phyloP scores from a whole-genome alignment of 2,329 filamentous ascomycete genomes.

The Botryotinia globosa region DNA sequence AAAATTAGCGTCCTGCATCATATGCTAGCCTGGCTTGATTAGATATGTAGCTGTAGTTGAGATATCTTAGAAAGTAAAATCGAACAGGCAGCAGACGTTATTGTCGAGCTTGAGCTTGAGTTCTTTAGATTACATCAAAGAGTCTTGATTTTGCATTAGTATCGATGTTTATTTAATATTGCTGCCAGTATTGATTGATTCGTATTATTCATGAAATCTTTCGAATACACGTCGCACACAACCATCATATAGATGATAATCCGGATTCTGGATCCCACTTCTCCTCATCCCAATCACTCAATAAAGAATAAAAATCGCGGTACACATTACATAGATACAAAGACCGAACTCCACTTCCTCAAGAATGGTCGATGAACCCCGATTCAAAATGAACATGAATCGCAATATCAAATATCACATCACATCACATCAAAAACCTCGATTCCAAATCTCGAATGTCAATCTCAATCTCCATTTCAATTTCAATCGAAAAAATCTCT shows the following conservation, averaged over 20 bases:
- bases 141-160: not conserved
- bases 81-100: not conserved
- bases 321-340: not conserved
- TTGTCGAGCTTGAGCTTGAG: not conserved
- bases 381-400: not conserved
- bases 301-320: no score
- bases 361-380: no score
- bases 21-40: not conserved
- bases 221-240: not conserved
- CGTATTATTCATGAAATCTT: not conserved
- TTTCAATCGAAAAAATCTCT: not conserved
- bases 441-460: not conserved
- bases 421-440: not conserved
- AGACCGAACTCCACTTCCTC: not conserved
- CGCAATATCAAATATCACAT: not conserved
- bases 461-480: not conserved
- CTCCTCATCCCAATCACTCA: no score
- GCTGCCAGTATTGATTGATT: no score
- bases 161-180: not conserved
- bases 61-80: not conserved
- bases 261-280: not conserved
- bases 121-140: not conserved
- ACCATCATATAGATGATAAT: not conserved
- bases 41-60: not conserved
- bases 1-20: not conserved